phyloP scores from a whole-genome alignment of 208 protist genomes.

The Strigomonas culicis region DNA sequence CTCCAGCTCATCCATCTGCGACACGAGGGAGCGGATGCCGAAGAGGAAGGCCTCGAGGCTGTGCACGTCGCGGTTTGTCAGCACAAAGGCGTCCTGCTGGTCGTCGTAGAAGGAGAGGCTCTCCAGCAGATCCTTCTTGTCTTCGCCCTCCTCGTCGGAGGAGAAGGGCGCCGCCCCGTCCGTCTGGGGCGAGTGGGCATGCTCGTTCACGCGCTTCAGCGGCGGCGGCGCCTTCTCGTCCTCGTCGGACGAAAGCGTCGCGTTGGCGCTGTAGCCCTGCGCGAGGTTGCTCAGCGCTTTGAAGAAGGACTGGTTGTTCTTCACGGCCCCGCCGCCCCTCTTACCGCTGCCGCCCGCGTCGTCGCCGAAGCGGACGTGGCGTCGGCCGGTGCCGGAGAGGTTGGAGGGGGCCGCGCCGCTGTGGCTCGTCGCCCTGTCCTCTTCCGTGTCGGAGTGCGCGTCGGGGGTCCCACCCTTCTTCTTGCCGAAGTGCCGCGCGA shows the following conservation, averaged over 20 bases:
- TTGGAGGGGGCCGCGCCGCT: conserved; percentile 13
- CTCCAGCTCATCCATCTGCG: conserved; percentile 65
- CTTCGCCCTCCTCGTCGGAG: background rate
- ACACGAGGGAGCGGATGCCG: conserved; percentile 64
- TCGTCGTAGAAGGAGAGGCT: conserved; percentile 29
- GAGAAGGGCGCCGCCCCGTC: background rate
- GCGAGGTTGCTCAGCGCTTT: background rate
- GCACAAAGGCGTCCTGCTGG: conserved; percentile 49
- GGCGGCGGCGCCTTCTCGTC: too few species aligned
- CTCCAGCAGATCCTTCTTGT: background rate
- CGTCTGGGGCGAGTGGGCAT: too few species aligned
- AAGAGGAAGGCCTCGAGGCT: conserved; percentile 85
- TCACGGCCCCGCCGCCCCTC: background rate
- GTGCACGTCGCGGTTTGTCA: conserved; percentile 82
- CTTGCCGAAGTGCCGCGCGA: conserved; percentile 14
- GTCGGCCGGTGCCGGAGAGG: background rate
- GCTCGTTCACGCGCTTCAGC: too few species aligned
- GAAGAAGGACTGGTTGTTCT: conserved; percentile 3
- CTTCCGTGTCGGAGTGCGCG: conserved; percentile 15
- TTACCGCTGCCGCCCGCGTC: background rate
- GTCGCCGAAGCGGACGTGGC: background rate
- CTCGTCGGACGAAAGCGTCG: too few species aligned
- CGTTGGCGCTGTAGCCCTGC: too few species aligned
- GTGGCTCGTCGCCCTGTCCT: background rate
- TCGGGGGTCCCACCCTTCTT: conserved; percentile 14